Evolutionary conservation across 345 rosid species (phyloP).

Genomic region (Eucalyptus erythrocorys): DNA sequence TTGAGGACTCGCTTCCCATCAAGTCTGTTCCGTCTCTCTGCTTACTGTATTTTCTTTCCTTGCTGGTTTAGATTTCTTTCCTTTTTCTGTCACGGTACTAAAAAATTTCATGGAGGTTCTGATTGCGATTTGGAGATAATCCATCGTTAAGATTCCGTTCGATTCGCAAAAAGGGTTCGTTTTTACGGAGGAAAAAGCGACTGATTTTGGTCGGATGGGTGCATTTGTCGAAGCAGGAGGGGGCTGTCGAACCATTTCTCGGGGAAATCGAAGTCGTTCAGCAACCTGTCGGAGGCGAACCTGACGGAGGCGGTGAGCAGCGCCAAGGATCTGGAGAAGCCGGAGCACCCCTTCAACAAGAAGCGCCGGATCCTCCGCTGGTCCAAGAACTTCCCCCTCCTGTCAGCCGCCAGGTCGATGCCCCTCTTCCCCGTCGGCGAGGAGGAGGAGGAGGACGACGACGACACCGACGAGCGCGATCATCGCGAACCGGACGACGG

Average conservation of each 20-base stretch:
- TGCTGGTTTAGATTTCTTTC: neutral
- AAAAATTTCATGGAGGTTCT: neutral
- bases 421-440: slow-evolving; percentile 49
- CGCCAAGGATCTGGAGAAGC: slow-evolving; percentile 46
- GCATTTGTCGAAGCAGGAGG: slow-evolving; percentile 25
- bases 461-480: neutral
- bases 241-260: slow-evolving; percentile 68
- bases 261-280: slow-evolving; percentile 83
- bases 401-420: slow-evolving; percentile 52
- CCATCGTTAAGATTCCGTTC: neutral
- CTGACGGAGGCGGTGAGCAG: slow-evolving; percentile 25
- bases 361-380: slow-evolving; percentile 45
- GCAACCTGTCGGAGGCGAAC: slow-evolving; percentile 49
- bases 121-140: neutral
- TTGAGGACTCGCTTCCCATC: slow-evolving; percentile 2
- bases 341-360: slow-evolving; percentile 73
- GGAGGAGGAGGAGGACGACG: slow-evolving; percentile 16
- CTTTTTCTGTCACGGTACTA: neutral
- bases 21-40: neutral
- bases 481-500: neutral
- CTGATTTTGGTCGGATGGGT: neutral
- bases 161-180: neutral
- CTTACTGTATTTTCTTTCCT: neutral
- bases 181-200: neutral
- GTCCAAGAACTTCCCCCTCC: slow-evolving; percentile 17